phyloP scores from a whole-genome alignment of 1,284 basidiomycete species.

The Stereum hirsutum region DNA sequence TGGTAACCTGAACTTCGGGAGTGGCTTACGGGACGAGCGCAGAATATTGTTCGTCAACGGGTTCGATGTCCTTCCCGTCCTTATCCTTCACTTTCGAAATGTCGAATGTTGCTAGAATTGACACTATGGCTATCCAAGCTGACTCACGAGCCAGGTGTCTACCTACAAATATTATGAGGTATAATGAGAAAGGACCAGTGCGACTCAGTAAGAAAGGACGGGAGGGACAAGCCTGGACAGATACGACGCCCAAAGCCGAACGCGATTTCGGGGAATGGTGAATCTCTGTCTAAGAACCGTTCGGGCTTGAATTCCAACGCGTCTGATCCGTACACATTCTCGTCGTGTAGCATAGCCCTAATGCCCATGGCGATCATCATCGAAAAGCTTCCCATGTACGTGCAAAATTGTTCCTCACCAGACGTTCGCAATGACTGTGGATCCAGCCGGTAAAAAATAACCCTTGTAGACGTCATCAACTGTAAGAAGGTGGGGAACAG shows the following conservation, averaged over 20 bases:
- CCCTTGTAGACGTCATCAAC: slow-evolving; percentile 12
- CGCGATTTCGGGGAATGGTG: slow-evolving; percentile 4
- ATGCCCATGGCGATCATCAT: no score
- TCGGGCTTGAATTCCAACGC: slow-evolving; percentile 12
- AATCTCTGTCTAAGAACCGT: slow-evolving; percentile 9
- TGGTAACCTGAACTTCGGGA: background rate
- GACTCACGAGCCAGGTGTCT: slow-evolving; percentile 19
- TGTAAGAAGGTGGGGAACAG: slow-evolving; percentile 9
- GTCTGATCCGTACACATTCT: slow-evolving; percentile 7
- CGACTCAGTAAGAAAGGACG: no score
- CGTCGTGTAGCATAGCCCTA: slow-evolving; percentile 13
- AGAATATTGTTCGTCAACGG: slow-evolving; percentile 14
- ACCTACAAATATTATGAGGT: slow-evolving; percentile 23
- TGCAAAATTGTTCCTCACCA: slow-evolving; percentile 3
- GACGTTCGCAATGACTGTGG: slow-evolving; percentile 9
- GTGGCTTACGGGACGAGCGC: slow-evolving; percentile 12
- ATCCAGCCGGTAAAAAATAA: slow-evolving; percentile 11
- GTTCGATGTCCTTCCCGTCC: slow-evolving; percentile 16
- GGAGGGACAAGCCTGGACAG: slow-evolving; percentile 4
- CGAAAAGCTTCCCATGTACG: no score
- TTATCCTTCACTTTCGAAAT: slow-evolving; percentile 17
- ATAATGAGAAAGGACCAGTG: no score
- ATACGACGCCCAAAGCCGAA: slow-evolving; percentile 17
- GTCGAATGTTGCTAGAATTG: slow-evolving; percentile 19
- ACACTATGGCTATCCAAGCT: slow-evolving; percentile 21